These are phyloP conservation scores for Amaranthus tricolor DNA, from an alignment of 179 eudicot genomes.

Conservation along the genomic window DNA sequence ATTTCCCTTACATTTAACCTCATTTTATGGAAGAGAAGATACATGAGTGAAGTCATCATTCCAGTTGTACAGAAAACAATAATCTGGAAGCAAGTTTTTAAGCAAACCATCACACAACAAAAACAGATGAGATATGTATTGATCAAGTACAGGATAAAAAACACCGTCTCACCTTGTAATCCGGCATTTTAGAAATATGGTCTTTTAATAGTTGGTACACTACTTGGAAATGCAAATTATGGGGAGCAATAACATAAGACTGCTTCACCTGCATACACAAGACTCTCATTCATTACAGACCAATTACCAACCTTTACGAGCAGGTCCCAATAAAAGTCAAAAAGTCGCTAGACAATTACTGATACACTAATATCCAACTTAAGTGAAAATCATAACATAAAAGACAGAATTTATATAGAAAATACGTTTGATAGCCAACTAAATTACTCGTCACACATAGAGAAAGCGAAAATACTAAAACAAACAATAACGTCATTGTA, in stretches of 20 bases:
- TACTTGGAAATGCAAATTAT: constrained; percentile 69
- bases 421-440: not conserved
- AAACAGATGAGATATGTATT: not conserved
- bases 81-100: constrained; percentile 46
- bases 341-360: not conserved
- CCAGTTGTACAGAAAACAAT: constrained; percentile 88
- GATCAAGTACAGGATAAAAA: constrained; percentile 4
- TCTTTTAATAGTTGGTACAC: constrained; percentile 66
- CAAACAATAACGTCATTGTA: no score
- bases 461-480: no score
- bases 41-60: constrained; percentile 89
- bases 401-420: not conserved
- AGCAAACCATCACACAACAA: constrained; percentile 15
- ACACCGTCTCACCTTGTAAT: constrained; percentile 64
- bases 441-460: no score
- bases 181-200: constrained; percentile 54
- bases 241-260: constrained; percentile 69
- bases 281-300: not conserved
- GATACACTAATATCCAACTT: not conserved
- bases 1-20: constrained; percentile 83
- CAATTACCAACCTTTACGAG: not conserved
- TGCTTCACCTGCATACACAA: constrained; percentile 69
- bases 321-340: not conserved
- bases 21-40: constrained; percentile 69
- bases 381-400: not conserved